Percentiles rank a stretch among this genome's conserved stretches.
These are phyloP conservation scores for Aspergillus phoenicis DNA, from an alignment of 2,329 filamentous ascomycete genomes.

Conservation along the genomic window DNA sequence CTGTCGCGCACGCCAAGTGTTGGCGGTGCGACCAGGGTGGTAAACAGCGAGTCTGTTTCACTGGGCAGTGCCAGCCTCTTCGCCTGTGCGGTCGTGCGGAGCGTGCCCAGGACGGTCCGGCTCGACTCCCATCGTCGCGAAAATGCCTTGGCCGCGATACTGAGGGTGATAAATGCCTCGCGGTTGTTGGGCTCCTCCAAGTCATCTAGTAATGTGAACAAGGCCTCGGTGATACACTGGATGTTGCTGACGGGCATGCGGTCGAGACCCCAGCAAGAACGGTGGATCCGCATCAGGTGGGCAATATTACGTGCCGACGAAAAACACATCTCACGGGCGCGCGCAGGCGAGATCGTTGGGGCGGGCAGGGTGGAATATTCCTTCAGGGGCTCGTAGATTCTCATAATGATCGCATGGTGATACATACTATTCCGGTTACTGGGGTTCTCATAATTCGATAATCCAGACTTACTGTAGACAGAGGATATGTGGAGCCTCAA, in stretches of 20 bases:
- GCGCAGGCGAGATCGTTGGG: slow-evolving; percentile 10
- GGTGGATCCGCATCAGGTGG: slow-evolving; percentile 29
- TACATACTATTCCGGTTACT: slow-evolving; percentile 34
- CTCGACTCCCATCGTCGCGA: slow-evolving; percentile 27
- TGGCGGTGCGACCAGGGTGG: background rate
- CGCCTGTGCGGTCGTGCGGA: slow-evolving; percentile 26
- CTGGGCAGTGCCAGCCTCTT: slow-evolving; percentile 23
- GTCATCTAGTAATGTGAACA: slow-evolving; percentile 31
- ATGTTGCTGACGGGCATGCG: slow-evolving; percentile 35
- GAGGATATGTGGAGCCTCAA: slow-evolving; percentile 26
- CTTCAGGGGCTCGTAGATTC: slow-evolving; percentile 31
- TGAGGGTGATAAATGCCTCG: slow-evolving; percentile 30
- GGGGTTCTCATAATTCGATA: rapidly evolving
- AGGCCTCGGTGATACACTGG: slow-evolving; percentile 33
- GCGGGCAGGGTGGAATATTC: background rate
- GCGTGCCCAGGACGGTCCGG: slow-evolving; percentile 6
- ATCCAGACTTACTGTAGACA: slow-evolving; percentile 25
- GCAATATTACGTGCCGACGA: slow-evolving; percentile 31
- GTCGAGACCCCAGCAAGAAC: slow-evolving; percentile 34
- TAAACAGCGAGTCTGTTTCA: slow-evolving; percentile 28
- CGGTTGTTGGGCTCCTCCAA: slow-evolving; percentile 25
- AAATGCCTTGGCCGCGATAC: slow-evolving; percentile 25
- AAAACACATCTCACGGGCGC: slow-evolving; percentile 24
- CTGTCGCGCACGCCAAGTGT: background rate
- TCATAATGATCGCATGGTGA: slow-evolving; percentile 41